Evolutionary conservation across 306 rosid genomes (phyloP).

Genomic region (Vigna hirtella): DNA sequence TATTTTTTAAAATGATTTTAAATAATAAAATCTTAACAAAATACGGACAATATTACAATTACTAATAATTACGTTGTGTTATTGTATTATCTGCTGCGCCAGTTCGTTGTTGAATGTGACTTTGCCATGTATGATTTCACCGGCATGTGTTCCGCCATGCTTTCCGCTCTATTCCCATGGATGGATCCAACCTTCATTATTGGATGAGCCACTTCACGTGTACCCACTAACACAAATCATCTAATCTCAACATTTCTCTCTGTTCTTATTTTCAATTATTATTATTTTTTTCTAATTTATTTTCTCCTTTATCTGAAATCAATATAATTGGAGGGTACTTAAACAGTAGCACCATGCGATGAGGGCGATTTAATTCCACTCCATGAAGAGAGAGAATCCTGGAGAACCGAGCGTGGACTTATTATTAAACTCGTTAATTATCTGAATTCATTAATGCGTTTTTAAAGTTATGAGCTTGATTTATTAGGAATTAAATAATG

Average conservation of each 20-base stretch:
- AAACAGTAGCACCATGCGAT: background rate
- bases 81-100: background rate
- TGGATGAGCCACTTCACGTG: constrained; percentile 48
- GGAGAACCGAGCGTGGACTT: constrained; percentile 77
- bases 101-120: background rate
- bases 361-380: constrained; percentile 44
- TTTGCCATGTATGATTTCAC: constrained; percentile 14
- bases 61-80: too few species aligned
- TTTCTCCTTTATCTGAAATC: background rate
- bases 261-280: too few species aligned
- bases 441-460: constrained; percentile 19
- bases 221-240: constrained; percentile 13
- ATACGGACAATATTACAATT: too few species aligned
- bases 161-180: constrained; percentile 20
- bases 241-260: background rate
- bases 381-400: constrained; percentile 67
- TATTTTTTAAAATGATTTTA: too few species aligned
- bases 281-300: too few species aligned
- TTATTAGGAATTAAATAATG: constrained; percentile 45
- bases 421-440: constrained; percentile 40
- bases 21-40: too few species aligned
- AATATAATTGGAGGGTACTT: constrained; percentile 17
- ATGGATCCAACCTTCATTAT: background rate
- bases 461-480: constrained; percentile 47
- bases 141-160: constrained; percentile 43